A percentile compares a stretch with the other conserved stretches of the same genome.
These are phyloP conservation scores for Mycena vitilis DNA, from an alignment of 768 basidiomycete genomes.

Conservation along the genomic window DNA sequence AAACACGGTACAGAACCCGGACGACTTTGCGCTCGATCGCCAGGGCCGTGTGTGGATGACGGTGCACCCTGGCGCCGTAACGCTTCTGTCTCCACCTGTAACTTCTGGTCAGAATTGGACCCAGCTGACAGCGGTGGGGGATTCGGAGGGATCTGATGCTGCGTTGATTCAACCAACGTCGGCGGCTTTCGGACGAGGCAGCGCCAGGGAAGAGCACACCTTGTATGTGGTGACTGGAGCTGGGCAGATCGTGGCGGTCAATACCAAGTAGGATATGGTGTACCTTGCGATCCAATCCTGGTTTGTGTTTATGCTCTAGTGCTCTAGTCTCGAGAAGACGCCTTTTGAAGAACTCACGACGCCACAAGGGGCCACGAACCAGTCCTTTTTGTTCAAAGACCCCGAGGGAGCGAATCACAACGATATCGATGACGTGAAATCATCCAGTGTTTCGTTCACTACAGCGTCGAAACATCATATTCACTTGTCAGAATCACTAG, in stretches of 20 bases:
- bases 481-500: too few species aligned
- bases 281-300: too few species aligned
- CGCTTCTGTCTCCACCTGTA: not conserved
- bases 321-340: too few species aligned
- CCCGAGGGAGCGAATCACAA: too few species aligned
- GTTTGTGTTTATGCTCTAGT: too few species aligned
- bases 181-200: slow-evolving; percentile 12
- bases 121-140: slow-evolving; percentile 4
- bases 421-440: too few species aligned
- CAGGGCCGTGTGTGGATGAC: slow-evolving; percentile 22
- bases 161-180: slow-evolving; percentile 13
- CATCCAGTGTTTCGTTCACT: too few species aligned
- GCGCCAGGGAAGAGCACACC: not conserved
- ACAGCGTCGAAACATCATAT: too few species aligned
- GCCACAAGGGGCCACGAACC: too few species aligned
- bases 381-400: too few species aligned
- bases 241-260: slow-evolving; percentile 11
- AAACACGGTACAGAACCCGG: not conserved
- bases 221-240: slow-evolving; percentile 17
- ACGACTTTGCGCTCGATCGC: slow-evolving; percentile 25
- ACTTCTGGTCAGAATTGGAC: not conserved
- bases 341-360: too few species aligned
- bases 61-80: slow-evolving; percentile 19
- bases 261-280: not conserved
- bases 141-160: slow-evolving; percentile 1